These are phyloP conservation scores for Galeopsis tetrahit DNA, from an alignment of 257 asterid genomes.

Conservation along the genomic window DNA sequence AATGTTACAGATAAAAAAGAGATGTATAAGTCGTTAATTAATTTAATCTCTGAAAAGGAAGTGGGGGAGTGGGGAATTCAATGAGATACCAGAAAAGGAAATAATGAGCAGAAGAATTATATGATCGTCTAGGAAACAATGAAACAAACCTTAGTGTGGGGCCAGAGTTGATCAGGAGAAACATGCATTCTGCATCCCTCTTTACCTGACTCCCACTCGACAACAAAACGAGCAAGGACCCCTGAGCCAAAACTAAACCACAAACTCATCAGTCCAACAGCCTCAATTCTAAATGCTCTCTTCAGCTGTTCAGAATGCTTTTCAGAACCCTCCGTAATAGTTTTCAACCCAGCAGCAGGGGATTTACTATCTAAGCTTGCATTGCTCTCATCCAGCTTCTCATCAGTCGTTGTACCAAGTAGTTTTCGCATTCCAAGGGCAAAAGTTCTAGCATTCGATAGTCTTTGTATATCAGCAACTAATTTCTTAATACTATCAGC, in stretches of 20 bases:
- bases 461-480: slow-evolving; percentile 92
- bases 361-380: slow-evolving; percentile 58
- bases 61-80: background rate
- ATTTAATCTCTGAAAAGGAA: slow-evolving; percentile 2
- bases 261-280: slow-evolving; percentile 95
- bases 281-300: slow-evolving; percentile 89
- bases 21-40: slow-evolving; percentile 13
- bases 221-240: slow-evolving; percentile 94
- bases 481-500: slow-evolving; percentile 87
- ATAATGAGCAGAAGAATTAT: slow-evolving; percentile 9
- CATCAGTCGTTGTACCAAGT: slow-evolving; percentile 88
- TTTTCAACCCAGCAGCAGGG: slow-evolving; percentile 62
- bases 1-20: background rate
- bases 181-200: slow-evolving; percentile 99
- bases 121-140: slow-evolving; percentile 23
- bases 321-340: slow-evolving; percentile 57
- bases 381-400: slow-evolving; percentile 66
- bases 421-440: slow-evolving; percentile 88
- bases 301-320: slow-evolving; percentile 85
- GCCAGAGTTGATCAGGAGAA: slow-evolving; percentile 99
- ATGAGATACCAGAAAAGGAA: slow-evolving; percentile 18
- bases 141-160: slow-evolving; percentile 89
- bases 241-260: slow-evolving; percentile 99
- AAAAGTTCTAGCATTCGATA: slow-evolving; percentile 90
- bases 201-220: slow-evolving; percentile 97